Conservation (phyloP, 1,284 basidiomycete species). For the Cutaneotrichosporon cyanovorans region DNA sequence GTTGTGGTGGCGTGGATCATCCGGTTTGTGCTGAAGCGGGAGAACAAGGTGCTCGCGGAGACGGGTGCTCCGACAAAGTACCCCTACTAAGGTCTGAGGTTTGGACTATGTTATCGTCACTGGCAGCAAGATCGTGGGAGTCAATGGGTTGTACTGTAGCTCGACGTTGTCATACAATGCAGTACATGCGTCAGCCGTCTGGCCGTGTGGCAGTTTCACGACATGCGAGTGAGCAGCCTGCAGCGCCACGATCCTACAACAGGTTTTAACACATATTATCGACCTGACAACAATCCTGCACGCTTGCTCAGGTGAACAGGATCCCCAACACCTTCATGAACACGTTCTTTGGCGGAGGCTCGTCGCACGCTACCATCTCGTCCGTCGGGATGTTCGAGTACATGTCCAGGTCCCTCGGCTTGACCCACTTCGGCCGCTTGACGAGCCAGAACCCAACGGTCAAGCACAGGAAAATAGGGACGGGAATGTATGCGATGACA, state of each 20-base stretch:
- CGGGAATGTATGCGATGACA: slow-evolving; percentile 20
- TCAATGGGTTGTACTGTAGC: too few relatives aligned
- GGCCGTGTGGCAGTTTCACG: too few relatives aligned
- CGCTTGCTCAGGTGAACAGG: too few relatives aligned
- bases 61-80: slow-evolving; percentile 13
- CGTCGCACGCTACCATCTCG: slow-evolving; percentile 56
- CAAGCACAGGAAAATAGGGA: slow-evolving; percentile 16
- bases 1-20: slow-evolving; percentile 13
- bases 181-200: too few relatives aligned
- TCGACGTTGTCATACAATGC: too few relatives aligned
- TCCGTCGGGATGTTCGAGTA: slow-evolving; percentile 66
- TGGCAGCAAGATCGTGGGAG: too few relatives aligned
- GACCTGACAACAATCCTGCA: too few relatives aligned
- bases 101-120: too few relatives aligned
- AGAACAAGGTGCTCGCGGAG: slow-evolving; percentile 13
- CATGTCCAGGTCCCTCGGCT: slow-evolving; percentile 68
- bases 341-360: slow-evolving; percentile 36
- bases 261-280: too few relatives aligned
- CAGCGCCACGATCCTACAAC: too few relatives aligned
- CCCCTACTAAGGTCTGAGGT: slow-evolving; percentile 7
- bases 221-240: too few relatives aligned
- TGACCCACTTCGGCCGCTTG: slow-evolving; percentile 51
- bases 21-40: slow-evolving; percentile 13
- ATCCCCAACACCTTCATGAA: slow-evolving; percentile 1
- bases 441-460: slow-evolving; percentile 9